Evolutionary conservation across 179 eudicot genomes (phyloP).

Genomic region (Actinidia arguta): DNA sequence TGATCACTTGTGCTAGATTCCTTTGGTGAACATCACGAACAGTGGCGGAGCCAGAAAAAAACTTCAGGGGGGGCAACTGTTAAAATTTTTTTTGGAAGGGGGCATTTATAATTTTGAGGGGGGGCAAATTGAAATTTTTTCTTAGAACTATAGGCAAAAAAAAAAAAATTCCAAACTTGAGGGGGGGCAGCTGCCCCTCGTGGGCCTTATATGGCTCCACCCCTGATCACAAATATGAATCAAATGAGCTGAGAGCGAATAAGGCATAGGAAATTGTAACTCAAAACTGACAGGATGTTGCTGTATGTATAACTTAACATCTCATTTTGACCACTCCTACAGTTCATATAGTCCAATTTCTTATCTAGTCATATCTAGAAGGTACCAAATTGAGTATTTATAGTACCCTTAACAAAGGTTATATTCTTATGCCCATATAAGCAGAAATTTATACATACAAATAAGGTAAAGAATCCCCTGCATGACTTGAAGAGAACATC

Average conservation of each 20-base stretch:
- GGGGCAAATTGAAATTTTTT: no score
- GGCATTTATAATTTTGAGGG: no score
- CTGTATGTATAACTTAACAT: neutral
- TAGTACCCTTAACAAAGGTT: neutral
- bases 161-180: no score
- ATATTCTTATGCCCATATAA: neutral
- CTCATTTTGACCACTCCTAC: neutral
- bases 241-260: neutral
- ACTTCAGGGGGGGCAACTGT: no score
- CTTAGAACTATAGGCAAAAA: no score
- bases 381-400: neutral
- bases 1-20: slow-evolving; percentile 54
- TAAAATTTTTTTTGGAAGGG: no score
- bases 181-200: no score
- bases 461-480: neutral
- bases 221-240: no score
- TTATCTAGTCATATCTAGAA: neutral
- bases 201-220: no score
- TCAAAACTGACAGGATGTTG: neutral
- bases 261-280: neutral
- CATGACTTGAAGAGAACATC: neutral
- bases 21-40: slow-evolving; percentile 38
- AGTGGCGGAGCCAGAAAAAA: no score
- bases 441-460: no score
- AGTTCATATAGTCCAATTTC: neutral